These are phyloP conservation scores for Sugiyamaella japonica DNA, from an alignment of 1,139 yeast species.

Conservation along the genomic window DNA sequence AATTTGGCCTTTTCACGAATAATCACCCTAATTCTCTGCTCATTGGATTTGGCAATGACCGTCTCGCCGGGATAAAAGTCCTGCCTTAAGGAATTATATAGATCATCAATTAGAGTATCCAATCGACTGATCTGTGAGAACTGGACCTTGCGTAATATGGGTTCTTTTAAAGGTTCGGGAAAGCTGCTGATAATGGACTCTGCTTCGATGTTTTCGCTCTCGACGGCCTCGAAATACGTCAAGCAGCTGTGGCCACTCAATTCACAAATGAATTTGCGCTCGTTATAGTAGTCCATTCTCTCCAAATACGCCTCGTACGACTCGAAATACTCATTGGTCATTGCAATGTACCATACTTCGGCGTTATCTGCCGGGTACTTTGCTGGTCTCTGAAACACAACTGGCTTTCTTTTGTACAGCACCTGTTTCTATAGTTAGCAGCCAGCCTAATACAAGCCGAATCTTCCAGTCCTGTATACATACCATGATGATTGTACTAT, in stretches of 20 bases:
- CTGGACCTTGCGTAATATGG: slow-evolving; percentile 79
- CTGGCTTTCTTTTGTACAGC: slow-evolving; percentile 41
- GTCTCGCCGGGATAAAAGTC: slow-evolving; percentile 93
- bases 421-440: slow-evolving; percentile 27
- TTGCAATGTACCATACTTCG: slow-evolving; percentile 68
- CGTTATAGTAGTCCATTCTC: slow-evolving; percentile 43
- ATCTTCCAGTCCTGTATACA: too few relatives aligned
- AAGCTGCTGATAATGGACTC: slow-evolving; percentile 71
- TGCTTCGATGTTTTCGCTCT: slow-evolving; percentile 53
- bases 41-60: slow-evolving; percentile 56
- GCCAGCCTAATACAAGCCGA: too few relatives aligned
- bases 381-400: slow-evolving; percentile 34
- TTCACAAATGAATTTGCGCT: slow-evolving; percentile 86
- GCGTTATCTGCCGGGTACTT: slow-evolving; percentile 31
- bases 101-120: slow-evolving; percentile 84
- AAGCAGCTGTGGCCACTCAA: slow-evolving; percentile 91
- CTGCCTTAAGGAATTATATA: slow-evolving; percentile 63
- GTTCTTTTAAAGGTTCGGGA: slow-evolving; percentile 91
- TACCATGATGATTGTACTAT: background rate
- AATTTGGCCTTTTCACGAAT: slow-evolving; percentile 55
- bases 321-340: slow-evolving; percentile 85
- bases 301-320: slow-evolving; percentile 70
- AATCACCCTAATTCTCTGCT: slow-evolving; percentile 49
- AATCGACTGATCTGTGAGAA: slow-evolving; percentile 81
- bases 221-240: slow-evolving; percentile 84